Conservation (phyloP, 1,284 basidiomycete species). For the Apiotrichum siamense region DNA sequence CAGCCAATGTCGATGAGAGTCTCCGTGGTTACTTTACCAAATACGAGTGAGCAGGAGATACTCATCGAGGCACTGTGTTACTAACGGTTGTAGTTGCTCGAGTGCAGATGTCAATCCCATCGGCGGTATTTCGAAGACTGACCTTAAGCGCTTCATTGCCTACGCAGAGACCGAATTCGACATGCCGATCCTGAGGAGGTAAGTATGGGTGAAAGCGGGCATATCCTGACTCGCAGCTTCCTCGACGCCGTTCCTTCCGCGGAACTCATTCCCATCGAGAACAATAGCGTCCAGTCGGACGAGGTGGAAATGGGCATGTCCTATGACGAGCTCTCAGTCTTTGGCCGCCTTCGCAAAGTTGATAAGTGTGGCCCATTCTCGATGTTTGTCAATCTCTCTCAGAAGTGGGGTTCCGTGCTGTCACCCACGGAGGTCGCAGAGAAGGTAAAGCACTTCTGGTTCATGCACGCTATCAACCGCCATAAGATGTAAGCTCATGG, state of each 20-base stretch:
- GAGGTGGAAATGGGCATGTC: slow-evolving; percentile 99
- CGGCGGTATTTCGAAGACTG: slow-evolving; percentile 95
- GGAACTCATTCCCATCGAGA: slow-evolving; percentile 88
- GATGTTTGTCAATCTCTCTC: slow-evolving; percentile 89
- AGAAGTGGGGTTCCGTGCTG: slow-evolving; percentile 74
- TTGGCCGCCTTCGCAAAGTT: slow-evolving; percentile 87
- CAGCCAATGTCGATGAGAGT: slow-evolving; percentile 97
- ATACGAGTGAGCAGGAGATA: slow-evolving; percentile 65
- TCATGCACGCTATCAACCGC: slow-evolving; percentile 90
- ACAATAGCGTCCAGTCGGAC: slow-evolving; percentile 89
- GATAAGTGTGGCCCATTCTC: slow-evolving; percentile 96
- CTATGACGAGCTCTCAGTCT: slow-evolving; percentile 91
- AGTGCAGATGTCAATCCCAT: slow-evolving; percentile 93
- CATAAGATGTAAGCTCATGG: slow-evolving; percentile 74
- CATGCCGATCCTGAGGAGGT: slow-evolving; percentile 76
- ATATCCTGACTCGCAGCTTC: slow-evolving; percentile 57
- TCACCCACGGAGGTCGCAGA: slow-evolving; percentile 84
- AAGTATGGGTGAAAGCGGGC: slow-evolving; percentile 13
- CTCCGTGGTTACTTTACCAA: slow-evolving; percentile 95
- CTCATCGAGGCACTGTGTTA: background rate
- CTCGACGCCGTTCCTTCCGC: slow-evolving; percentile 87
- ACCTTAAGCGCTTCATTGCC: slow-evolving; percentile 90
- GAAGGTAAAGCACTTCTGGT: slow-evolving; percentile 97
- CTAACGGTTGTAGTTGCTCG: slow-evolving; percentile 52
- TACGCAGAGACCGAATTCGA: slow-evolving; percentile 74